Evolutionary conservation across 2,329 filamentous ascomycete species (phyloP).

Genomic region (Epichloe gansuensis): DNA sequence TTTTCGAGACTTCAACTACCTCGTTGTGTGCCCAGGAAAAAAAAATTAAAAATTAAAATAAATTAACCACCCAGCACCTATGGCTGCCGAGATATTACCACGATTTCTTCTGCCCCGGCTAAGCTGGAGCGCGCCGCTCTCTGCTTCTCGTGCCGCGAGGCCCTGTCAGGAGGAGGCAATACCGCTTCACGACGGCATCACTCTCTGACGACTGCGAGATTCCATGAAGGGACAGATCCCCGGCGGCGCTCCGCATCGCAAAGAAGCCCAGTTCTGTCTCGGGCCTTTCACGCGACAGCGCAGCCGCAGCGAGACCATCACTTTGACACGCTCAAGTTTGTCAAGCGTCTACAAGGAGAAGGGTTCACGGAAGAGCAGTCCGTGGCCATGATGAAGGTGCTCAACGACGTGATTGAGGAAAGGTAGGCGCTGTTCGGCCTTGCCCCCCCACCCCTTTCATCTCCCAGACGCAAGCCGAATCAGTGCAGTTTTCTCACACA

Average conservation of each 20-base stretch:
- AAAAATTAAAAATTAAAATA: too few relatives aligned
- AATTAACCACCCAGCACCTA: constrained; percentile 9
- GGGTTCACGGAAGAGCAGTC: constrained; percentile 94
- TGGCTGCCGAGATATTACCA: constrained; percentile 31
- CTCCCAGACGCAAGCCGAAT: too few relatives aligned
- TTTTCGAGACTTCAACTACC: neutral
- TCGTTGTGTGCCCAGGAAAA: neutral
- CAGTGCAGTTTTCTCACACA: too few relatives aligned
- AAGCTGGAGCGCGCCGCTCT: constrained; percentile 33
- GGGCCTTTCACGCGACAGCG: constrained; percentile 56
- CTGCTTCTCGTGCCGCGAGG: constrained; percentile 13
- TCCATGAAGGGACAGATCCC: neutral
- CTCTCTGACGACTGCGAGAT: neutral
- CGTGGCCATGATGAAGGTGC: constrained; percentile 95
- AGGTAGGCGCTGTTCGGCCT: constrained; percentile 36
- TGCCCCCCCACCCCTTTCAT: neutral
- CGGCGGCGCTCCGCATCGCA: constrained; percentile 2
- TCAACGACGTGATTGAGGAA: constrained; percentile 95
- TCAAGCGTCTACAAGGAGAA: constrained; percentile 77
- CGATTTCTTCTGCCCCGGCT: constrained; percentile 43
- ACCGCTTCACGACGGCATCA: constrained; percentile 1
- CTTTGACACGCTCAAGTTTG: constrained; percentile 96
- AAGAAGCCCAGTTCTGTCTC: constrained; percentile 16
- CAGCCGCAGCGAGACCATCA: constrained; percentile 65
- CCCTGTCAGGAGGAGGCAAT: constrained; percentile 10